Evolutionary conservation across 2,329 filamentous ascomycete genomes (phyloP).

Genomic region (Penicillium sp.): DNA sequence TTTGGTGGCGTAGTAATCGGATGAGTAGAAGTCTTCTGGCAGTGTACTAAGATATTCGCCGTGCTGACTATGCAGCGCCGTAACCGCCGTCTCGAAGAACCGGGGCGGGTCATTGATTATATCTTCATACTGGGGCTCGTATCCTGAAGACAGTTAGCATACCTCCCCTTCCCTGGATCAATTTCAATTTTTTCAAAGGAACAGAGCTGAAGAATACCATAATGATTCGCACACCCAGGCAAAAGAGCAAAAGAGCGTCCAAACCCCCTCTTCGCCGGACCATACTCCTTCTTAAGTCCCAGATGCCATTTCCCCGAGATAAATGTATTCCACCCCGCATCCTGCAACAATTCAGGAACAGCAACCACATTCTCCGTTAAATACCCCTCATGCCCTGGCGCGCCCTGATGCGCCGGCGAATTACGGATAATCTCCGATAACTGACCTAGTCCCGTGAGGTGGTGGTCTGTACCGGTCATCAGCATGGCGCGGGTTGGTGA

Average conservation of each 20-base stretch:
- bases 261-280: slow-evolving; percentile 36
- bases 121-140: slow-evolving; percentile 28
- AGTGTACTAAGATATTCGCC: slow-evolving; percentile 21
- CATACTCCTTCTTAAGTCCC: slow-evolving; percentile 31
- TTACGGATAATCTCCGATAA: slow-evolving; percentile 9
- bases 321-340: slow-evolving; percentile 35
- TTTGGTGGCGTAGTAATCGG: slow-evolving; percentile 34
- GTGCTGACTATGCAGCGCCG: slow-evolving; percentile 7
- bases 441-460: slow-evolving; percentile 36
- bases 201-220: too few relatives aligned
- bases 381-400: slow-evolving; percentile 41
- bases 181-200: too few relatives aligned
- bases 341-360: slow-evolving; percentile 38
- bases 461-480: slow-evolving; percentile 35
- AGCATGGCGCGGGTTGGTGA: slow-evolving; percentile 39
- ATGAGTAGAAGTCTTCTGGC: slow-evolving; percentile 37
- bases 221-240: slow-evolving; percentile 41
- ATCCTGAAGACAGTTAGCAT: slow-evolving; percentile 16
- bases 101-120: slow-evolving; percentile 18
- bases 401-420: slow-evolving; percentile 22
- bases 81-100: slow-evolving; percentile 12
- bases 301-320: slow-evolving; percentile 46
- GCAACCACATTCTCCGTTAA: slow-evolving; percentile 39
- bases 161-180: too few relatives aligned
- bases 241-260: slow-evolving; percentile 33